Evolutionary conservation across 2,329 filamentous ascomycete species (phyloP).

Genomic region (Acarospora socialis): DNA sequence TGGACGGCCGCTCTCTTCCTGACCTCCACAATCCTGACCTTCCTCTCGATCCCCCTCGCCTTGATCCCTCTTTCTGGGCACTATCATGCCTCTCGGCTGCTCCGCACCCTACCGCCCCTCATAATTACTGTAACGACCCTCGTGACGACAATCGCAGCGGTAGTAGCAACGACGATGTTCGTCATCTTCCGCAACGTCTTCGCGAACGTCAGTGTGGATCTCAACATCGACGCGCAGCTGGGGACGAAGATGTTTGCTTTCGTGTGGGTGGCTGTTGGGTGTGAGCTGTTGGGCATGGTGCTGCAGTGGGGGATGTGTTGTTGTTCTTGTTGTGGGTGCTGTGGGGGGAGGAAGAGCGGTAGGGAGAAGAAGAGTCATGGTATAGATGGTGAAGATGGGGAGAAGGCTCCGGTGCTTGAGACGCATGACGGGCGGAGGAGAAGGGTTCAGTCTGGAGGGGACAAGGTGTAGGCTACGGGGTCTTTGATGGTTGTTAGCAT

Average conservation of each 20-base stretch:
- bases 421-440: too few relatives aligned
- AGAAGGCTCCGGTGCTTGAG: too few relatives aligned
- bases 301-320: slow-evolving; percentile 66
- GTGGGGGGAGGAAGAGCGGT: slow-evolving; percentile 18
- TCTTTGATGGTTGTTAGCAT: too few relatives aligned
- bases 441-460: too few relatives aligned
- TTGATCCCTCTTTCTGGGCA: slow-evolving; percentile 25
- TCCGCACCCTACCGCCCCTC: slow-evolving; percentile 50
- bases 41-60: slow-evolving; percentile 20
- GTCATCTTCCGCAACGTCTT: slow-evolving; percentile 68
- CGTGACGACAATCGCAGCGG: slow-evolving; percentile 52
- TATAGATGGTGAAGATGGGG: too few relatives aligned
- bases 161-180: slow-evolving; percentile 73
- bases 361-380: too few relatives aligned
- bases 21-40: slow-evolving; percentile 52
- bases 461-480: too few relatives aligned
- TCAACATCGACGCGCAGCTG: slow-evolving; percentile 62
- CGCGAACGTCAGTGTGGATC: slow-evolving; percentile 47
- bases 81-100: slow-evolving; percentile 24
- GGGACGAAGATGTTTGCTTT: slow-evolving; percentile 68
- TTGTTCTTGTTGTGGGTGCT: slow-evolving; percentile 31
- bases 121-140: slow-evolving; percentile 53
- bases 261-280: slow-evolving; percentile 69
- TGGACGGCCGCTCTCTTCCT: slow-evolving; percentile 89
- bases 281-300: slow-evolving; percentile 53